These are phyloP conservation scores for Petrea volubilis DNA, from an alignment of 257 asterid species.

Conservation along the genomic window DNA sequence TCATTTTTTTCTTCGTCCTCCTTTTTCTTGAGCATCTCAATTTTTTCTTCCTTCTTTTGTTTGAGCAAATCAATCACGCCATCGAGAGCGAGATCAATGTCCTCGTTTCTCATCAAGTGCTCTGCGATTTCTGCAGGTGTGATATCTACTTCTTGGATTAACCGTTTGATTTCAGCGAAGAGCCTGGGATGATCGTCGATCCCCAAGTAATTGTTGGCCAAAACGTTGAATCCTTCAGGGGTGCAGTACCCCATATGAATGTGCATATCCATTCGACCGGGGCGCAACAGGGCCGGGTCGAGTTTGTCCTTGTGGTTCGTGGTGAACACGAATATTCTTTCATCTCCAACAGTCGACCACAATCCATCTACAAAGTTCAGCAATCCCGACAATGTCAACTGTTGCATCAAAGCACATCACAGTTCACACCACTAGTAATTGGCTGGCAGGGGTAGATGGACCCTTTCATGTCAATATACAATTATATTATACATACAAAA, in stretches of 20 bases:
- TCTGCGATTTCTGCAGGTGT: conserved; percentile 83
- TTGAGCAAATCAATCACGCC: conserved; percentile 58
- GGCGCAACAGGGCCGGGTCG: conserved; percentile 77
- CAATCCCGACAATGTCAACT: conserved; percentile 78
- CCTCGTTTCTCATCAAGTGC: conserved; percentile 76
- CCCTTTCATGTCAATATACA: no score
- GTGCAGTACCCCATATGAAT: conserved; percentile 78
- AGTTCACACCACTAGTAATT: no score
- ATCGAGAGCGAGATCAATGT: conserved; percentile 51
- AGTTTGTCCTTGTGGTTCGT: conserved; percentile 79
- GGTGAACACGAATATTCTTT: conserved; percentile 72
- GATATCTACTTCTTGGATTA: conserved; percentile 44
- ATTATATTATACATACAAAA: no score
- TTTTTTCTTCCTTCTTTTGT: conserved; percentile 31
- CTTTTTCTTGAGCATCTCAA: neutral
- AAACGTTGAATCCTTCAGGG: conserved; percentile 51
- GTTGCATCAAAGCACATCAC: conserved; percentile 1
- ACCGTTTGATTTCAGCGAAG: conserved; percentile 40
- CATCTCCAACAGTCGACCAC: conserved; percentile 86
- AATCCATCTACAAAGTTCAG: conserved; percentile 77
- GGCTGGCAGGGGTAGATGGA: no score
- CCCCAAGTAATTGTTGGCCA: conserved; percentile 61
- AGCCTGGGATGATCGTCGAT: conserved; percentile 32
- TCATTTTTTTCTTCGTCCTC: neutral
- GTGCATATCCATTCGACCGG: conserved; percentile 89